Evolutionary conservation across 2,329 filamentous ascomycete genomes (phyloP), one percentile per base, ranked within the genome.

Genomic region (Ophiostoma himal-ulmi): DNA sequence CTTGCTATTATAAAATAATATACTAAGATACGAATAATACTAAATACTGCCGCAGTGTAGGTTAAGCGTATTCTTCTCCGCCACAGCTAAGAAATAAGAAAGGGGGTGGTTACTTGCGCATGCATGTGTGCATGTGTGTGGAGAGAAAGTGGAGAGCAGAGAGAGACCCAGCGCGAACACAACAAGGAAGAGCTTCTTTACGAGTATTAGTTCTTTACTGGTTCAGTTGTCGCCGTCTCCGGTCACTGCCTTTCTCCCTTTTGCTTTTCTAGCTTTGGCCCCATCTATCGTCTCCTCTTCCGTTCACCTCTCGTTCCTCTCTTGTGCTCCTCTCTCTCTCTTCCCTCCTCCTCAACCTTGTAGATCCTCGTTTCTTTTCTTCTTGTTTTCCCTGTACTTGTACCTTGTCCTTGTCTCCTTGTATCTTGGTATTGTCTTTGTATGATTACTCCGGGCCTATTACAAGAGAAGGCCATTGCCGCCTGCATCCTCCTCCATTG

Each of bases 341-440:
- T n/a, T 44, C 64, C 34, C 34, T 20, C 36, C 22, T 66, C 62
- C 62, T 39, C 34, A 36, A 37, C 20, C 20, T 7, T 48, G 65
- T 41, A 30, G 65, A 67, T 67, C 65, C n/a, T 48, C 65, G 39
- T 48, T 41, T 67, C 64, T 57, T 26, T 34, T 62, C 48, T 62
- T 68, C 11, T 64, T 67, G 64, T 37, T 39, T 41, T 39, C 36
- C 48, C n/a, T n/a, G 8, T 39, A 22, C 20, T 34, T 67, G 36
- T n/a, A 37, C 39, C 64, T 44, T n/a, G n/a, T n/a, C 37, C 30
- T 7, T 37, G 6, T 10, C 13, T 30, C 30, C 57, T 62, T 36
- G 30, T 17, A 64, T 20, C 3, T 64, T 17, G 60, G 14, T 44
- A 6, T 7, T 30, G 30, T 39, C 8, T 37, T 20, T 37, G 34